phyloP scores from a whole-genome alignment of 306 rosid genomes.

The Crataegus laevigata region DNA sequence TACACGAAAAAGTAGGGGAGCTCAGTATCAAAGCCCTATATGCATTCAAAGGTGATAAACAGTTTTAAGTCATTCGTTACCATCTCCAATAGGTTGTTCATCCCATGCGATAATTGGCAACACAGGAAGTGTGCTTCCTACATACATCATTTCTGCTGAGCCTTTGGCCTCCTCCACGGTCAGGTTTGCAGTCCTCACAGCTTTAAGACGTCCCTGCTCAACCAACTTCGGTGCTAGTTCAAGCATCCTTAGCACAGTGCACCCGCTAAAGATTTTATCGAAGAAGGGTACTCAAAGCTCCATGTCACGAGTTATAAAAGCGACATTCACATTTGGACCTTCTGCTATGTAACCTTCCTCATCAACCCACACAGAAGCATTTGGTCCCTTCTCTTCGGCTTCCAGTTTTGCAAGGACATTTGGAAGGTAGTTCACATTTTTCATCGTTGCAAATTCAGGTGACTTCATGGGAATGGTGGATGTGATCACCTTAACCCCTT shows the following conservation, averaged over 20 bases:
- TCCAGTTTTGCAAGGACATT: conserved; percentile 71
- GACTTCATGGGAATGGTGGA: conserved; percentile 70
- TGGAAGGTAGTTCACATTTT: conserved; percentile 88
- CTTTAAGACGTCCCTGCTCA: conserved; percentile 50
- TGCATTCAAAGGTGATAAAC: not conserved
- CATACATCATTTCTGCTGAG: conserved; percentile 82
- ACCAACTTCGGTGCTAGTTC: conserved; percentile 64
- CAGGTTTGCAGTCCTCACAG: conserved; percentile 34
- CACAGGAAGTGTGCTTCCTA: conserved; percentile 86
- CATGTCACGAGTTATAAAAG: conserved; percentile 67
- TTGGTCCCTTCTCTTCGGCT: conserved; percentile 84
- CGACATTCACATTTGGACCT: conserved; percentile 94
- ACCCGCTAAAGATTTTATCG: conserved; percentile 61
- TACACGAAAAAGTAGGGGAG: not conserved
- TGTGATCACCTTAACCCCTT: conserved; percentile 79
- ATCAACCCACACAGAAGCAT: conserved; percentile 80
- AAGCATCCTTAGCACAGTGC: conserved; percentile 76
- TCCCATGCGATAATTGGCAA: conserved; percentile 81
- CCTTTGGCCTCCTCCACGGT: conserved; percentile 57
- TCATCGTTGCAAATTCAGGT: conserved; percentile 57
- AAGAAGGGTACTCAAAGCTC: conserved; percentile 75
- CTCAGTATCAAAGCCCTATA: not conserved
- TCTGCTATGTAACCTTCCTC: conserved; percentile 79
- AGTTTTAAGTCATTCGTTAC: conserved; percentile 27
- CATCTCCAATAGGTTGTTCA: conserved; percentile 65